Conservation (phyloP, 106 monocot species). For the Dendrobium nobile region DNA sequence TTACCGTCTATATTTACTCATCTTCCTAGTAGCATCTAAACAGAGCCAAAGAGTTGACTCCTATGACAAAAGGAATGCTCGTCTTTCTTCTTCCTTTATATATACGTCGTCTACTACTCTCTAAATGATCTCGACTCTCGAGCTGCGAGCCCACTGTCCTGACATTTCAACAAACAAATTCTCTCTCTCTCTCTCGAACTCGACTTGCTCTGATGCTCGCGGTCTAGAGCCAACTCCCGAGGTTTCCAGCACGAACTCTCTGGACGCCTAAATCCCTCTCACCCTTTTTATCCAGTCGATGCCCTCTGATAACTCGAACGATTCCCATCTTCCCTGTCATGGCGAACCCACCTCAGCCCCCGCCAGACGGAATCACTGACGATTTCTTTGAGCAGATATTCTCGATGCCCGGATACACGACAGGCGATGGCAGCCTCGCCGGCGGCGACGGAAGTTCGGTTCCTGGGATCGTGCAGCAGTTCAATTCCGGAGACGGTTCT, state of each 20-base stretch:
- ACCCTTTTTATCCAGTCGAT: background rate
- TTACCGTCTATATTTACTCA: no score
- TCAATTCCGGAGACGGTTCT: constrained; percentile 6
- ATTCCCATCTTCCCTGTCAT: constrained; percentile 14
- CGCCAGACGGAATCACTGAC: constrained; percentile 53
- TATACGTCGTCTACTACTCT: no score
- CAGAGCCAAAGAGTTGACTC: no score
- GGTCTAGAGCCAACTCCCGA: no score
- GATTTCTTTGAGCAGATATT: constrained; percentile 98
- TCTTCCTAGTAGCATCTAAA: no score
- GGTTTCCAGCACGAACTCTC: background rate
- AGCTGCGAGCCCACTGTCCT: no score
- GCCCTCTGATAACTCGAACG: background rate
- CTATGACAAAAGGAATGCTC: no score
- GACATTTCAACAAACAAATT: no score
- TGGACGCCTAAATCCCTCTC: background rate
- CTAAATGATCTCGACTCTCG: no score
- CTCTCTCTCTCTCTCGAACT: background rate
- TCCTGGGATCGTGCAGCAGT: constrained; percentile 4
- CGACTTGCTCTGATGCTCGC: background rate
- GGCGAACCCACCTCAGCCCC: constrained; percentile 49
- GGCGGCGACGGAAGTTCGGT: constrained; percentile 8
- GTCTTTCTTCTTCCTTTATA: no score
- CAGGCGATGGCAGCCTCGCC: background rate
- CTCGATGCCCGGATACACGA: constrained; percentile 24